Evolutionary conservation across 2,329 filamentous ascomycete species (phyloP).

Genomic region (Trichoderma endophyticum): DNA sequence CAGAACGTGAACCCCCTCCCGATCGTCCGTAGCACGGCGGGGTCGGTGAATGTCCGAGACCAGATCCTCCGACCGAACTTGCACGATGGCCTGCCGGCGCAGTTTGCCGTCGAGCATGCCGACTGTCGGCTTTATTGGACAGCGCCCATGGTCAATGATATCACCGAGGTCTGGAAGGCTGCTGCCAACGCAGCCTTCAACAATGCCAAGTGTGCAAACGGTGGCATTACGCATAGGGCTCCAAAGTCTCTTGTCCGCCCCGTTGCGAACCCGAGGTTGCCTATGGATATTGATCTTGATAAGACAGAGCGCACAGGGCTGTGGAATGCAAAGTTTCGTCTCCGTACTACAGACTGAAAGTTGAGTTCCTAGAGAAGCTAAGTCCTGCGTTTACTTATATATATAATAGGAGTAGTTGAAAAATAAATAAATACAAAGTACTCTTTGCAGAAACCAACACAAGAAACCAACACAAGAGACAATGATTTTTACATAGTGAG

Average conservation of each 20-base stretch:
- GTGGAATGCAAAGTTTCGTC: neutral
- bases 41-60: conserved; percentile 39
- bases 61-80: conserved; percentile 37
- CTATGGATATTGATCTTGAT: neutral
- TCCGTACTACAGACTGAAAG: neutral
- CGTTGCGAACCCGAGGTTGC: neutral
- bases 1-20: conserved; percentile 27
- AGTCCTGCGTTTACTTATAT: no score
- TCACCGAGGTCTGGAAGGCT: conserved; percentile 46
- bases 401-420: no score
- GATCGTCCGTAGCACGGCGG: conserved; percentile 31
- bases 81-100: conserved; percentile 42
- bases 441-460: no score
- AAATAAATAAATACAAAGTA: no score
- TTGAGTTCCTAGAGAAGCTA: neutral
- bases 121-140: conserved; percentile 54
- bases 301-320: neutral
- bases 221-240: conserved; percentile 28
- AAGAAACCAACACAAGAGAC: no score
- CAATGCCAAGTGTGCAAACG: conserved; percentile 39
- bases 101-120: conserved; percentile 46
- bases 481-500: no score
- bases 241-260: neutral
- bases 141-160: conserved; percentile 45
- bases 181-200: conserved; percentile 40